phyloP scores from a whole-genome alignment of 1,284 basidiomycete genomes.

The Chondrostereum purpureum region DNA sequence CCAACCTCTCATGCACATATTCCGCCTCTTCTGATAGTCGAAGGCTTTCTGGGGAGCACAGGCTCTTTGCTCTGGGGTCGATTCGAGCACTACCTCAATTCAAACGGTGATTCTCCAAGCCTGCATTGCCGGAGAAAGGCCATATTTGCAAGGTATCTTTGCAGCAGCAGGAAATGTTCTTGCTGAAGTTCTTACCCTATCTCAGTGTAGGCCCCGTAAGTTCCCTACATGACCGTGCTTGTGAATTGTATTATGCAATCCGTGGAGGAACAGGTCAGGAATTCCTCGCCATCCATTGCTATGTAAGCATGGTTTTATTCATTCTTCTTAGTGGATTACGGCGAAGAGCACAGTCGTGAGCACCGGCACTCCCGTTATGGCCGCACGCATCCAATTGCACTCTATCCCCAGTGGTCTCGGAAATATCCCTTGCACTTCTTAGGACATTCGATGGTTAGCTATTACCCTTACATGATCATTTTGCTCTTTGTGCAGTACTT shows the following conservation, averaged over 20 bases:
- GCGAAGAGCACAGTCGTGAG: conserved; percentile 25
- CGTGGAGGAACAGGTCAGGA: conserved; percentile 39
- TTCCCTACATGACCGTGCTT: conserved; percentile 52
- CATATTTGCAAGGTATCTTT: conserved; percentile 33
- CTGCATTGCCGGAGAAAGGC: conserved; percentile 19
- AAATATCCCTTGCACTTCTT: conserved; percentile 43
- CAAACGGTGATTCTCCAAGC: conserved; percentile 10
- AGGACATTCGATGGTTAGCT: conserved; percentile 44
- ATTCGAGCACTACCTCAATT: conserved; percentile 31
- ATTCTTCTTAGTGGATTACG: conserved; percentile 16
- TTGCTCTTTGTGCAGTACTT: too few relatives aligned
- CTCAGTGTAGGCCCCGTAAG: conserved; percentile 44
- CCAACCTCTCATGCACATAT: conserved; percentile 10
- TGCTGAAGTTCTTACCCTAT: conserved; percentile 2
- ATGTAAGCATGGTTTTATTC: too few relatives aligned
- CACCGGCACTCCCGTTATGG: conserved; percentile 40
- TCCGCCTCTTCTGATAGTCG: conserved; percentile 45
- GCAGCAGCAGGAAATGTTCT: background rate
- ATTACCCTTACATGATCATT: too few relatives aligned
- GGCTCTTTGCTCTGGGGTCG: conserved; percentile 39
- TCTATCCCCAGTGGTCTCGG: conserved; percentile 45
- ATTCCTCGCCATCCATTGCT: background rate
- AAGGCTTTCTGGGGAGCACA: conserved; percentile 45
- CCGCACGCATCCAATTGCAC: conserved; percentile 28
- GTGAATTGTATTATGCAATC: conserved; percentile 49